Conservation (phyloP, 2,329 filamentous ascomycete species). For the Colletotrichum spaethianum region DNA sequence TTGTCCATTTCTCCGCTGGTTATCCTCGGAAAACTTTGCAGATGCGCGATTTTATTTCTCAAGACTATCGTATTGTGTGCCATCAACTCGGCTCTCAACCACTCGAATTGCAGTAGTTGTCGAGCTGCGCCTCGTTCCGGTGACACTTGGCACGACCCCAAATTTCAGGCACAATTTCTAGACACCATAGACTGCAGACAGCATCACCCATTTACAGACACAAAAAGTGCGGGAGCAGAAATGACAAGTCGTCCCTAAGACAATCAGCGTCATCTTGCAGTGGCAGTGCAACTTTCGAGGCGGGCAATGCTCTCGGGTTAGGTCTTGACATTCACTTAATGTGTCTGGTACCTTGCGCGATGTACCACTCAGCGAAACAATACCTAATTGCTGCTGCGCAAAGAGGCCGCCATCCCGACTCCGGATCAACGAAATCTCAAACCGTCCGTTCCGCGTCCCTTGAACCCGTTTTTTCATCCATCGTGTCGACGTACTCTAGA, state of each 20-base stretch:
- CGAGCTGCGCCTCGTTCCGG: constrained; percentile 5
- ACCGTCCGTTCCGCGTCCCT: neutral
- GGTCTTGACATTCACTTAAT: neutral
- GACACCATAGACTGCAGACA: neutral
- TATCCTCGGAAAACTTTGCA: neutral
- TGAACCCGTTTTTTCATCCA: neutral
- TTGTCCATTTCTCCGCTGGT: rapidly evolving
- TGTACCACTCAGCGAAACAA: neutral
- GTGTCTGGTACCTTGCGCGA: neutral
- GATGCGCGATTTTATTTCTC: neutral
- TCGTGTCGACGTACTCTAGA: neutral
- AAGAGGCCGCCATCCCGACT: neutral
- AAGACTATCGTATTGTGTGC: neutral
- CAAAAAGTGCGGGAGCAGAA: neutral
- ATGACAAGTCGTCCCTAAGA: neutral
- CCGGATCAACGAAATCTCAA: neutral
- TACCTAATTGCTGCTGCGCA: neutral
- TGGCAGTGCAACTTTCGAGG: neutral
- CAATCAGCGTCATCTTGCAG: neutral
- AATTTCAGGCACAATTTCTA: neutral
- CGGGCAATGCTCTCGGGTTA: constrained; percentile 2
- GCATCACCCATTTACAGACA: neutral
- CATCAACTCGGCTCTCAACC: neutral
- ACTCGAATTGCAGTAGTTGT: neutral
- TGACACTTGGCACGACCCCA: constrained; percentile 7